Conservation (phyloP, 2,329 filamentous ascomycete genomes). For the Fusarium beomiforme region DNA sequence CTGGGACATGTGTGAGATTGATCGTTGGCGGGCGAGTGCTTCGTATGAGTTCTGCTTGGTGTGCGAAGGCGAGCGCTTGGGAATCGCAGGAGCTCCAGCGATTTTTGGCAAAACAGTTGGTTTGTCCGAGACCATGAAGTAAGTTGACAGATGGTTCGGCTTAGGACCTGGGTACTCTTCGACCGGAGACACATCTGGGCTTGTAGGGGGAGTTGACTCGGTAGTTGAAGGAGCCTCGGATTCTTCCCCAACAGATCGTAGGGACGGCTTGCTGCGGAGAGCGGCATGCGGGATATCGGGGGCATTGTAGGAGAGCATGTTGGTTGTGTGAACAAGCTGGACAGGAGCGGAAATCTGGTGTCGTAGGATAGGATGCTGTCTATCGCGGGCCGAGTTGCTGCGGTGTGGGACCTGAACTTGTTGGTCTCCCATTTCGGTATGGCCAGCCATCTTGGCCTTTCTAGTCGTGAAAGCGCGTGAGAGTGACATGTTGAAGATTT, state of each 20-base stretch:
- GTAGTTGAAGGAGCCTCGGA: conserved; percentile 71
- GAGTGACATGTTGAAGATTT: conserved; percentile 58
- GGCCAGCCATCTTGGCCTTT: conserved; percentile 62
- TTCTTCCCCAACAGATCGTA: conserved; percentile 68
- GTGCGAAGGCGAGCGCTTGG: conserved; percentile 83
- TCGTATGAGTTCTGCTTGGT: conserved; percentile 86
- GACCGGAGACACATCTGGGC: conserved; percentile 71
- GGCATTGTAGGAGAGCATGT: conserved; percentile 94
- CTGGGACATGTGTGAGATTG: conserved; percentile 67
- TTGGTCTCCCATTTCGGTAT: conserved; percentile 56
- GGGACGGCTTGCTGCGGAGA: conserved; percentile 59
- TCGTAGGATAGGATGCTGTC: conserved; percentile 59
- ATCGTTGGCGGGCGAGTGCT: conserved; percentile 73
- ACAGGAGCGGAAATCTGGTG: conserved; percentile 88
- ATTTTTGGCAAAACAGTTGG: conserved; percentile 49
- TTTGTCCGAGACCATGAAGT: conserved; percentile 67
- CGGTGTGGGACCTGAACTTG: conserved; percentile 55
- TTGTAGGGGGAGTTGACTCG: conserved; percentile 71
- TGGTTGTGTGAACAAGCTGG: conserved; percentile 91
- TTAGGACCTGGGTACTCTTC: conserved; percentile 65
- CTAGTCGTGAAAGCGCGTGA: conserved; percentile 78
- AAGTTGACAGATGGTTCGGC: conserved; percentile 74
- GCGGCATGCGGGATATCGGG: conserved; percentile 74
- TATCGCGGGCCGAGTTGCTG: conserved; percentile 58
- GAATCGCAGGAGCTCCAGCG: conserved; percentile 65